A percentile compares a stretch with the other conserved stretches of the same genome.
phyloP scores from a whole-genome alignment of 2,329 filamentous ascomycete species.

The Ilyonectria mors-panacis region DNA sequence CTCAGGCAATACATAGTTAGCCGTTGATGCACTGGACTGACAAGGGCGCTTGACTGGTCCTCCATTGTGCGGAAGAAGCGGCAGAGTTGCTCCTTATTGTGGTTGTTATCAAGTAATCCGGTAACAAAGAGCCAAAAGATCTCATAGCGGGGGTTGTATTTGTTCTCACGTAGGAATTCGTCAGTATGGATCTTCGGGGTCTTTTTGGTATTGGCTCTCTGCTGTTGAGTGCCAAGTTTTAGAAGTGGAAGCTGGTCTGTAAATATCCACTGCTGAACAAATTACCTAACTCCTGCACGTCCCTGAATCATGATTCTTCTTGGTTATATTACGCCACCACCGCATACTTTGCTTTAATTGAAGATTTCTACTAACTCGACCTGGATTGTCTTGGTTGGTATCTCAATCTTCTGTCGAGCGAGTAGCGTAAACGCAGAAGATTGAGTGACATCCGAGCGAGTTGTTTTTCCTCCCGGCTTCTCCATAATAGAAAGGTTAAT shows the following conservation, averaged over 20 bases:
- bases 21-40: background rate
- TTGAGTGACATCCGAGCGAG: no score
- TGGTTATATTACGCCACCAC: slow-evolving; percentile 36
- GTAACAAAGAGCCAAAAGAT: no score
- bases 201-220: background rate
- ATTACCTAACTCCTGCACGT: slow-evolving; percentile 57
- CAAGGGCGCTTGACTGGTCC: background rate
- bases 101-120: no score
- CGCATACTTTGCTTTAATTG: slow-evolving; percentile 35
- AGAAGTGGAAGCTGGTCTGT: background rate
- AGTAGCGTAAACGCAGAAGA: slow-evolving; percentile 26
- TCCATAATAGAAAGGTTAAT: slow-evolving; percentile 53
- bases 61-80: no score
- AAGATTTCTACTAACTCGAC: slow-evolving; percentile 49
- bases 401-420: slow-evolving; percentile 48
- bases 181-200: background rate
- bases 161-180: background rate
- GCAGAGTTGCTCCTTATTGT: background rate
- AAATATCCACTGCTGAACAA: slow-evolving; percentile 50
- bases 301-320: slow-evolving; percentile 55
- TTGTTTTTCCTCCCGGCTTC: no score
- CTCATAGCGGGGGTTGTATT: no score
- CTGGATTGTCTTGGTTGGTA: slow-evolving; percentile 37
- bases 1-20: background rate
- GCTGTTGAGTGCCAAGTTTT: background rate